Evolutionary conservation across 148 eudicot genomes (phyloP), one percentile per base, ranked within the genome.

Genomic region (Pharnaceum exiguum): DNA sequence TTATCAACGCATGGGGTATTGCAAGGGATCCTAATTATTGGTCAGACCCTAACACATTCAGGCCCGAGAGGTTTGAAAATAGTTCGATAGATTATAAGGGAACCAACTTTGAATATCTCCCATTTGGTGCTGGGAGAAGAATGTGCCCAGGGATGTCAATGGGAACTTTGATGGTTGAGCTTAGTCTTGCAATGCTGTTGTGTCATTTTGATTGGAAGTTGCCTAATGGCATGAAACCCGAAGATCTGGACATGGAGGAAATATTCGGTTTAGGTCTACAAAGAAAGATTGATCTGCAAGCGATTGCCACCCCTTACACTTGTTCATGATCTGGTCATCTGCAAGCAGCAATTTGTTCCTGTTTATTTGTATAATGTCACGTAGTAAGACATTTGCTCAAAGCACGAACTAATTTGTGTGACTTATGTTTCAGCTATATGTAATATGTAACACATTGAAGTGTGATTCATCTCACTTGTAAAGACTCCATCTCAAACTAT

Each of bases 1-100:
- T 70, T n/a, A 25, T 71, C 28, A 64, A 58, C 25, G 58, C 16
- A 0, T 63, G 60, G 65, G 65, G 69, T 5, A n/a, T n/a, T n/a
- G n/a, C n/a, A n/a, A n/a, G n/a, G n/a, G n/a, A n/a, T n/a, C n/a
- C n/a, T n/a, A n/a, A 71, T 71, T 3, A 6, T 13, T 62, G 57
- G 66, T 3, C 2, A 1, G 29, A 62, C 24, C 16, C 66, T 10
- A 35, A 50, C 18, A 11, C 30, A 9, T 64, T 53, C 21, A 5
- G 11, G 1, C 68, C 68, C 9, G 60, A 54, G 53, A 64, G 60
- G 36, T 64, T 44, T 18, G 12, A 11, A 2, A 28, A 30, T 10
- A 2, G 10, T 10, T 11, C 35, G 1, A 27, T 51, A 1, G 57
- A 51, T 16, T 62, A 15, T 18, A 50, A 26, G 21, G 57, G 57